A percentile compares a stretch with the other conserved stretches of the same genome.
These are phyloP conservation scores for Selenicereus undatus DNA, from an alignment of 148 eudicot genomes.

Conservation along the genomic window DNA sequence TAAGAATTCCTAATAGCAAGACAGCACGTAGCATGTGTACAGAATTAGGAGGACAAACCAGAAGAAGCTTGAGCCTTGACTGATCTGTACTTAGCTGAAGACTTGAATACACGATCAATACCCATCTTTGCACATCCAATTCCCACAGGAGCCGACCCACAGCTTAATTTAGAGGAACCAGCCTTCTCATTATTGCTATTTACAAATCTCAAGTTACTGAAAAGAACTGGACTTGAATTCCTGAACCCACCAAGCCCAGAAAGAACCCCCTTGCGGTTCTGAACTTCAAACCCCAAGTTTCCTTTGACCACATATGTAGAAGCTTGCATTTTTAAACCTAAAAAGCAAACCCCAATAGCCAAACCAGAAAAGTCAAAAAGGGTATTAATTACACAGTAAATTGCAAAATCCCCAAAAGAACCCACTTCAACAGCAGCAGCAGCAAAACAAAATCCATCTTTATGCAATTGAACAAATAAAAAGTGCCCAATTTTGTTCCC, in stretches of 20 bases:
- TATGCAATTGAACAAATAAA: background rate
- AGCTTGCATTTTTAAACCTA: conserved; percentile 43
- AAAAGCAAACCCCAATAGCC: background rate
- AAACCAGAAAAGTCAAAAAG: conserved; percentile 26
- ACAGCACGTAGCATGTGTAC: background rate
- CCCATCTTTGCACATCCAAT: conserved; percentile 42
- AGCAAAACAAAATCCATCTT: background rate
- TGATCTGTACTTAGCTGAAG: conserved; percentile 63
- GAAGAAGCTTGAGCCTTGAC: conserved; percentile 55
- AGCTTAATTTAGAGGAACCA: conserved; percentile 32
- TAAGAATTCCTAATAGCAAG: background rate
- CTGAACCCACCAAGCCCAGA: conserved; percentile 30
- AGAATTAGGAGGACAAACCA: conserved; percentile 30
- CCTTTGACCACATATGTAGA: conserved; percentile 39
- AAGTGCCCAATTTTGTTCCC: conserved; percentile 4
- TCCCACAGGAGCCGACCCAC: conserved; percentile 45
- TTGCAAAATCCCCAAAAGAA: background rate
- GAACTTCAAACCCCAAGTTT: conserved; percentile 30
- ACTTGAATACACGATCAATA: conserved; percentile 36
- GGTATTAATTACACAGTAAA: conserved; percentile 1
- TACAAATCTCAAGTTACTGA: conserved; percentile 30
- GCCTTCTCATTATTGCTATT: conserved; percentile 13
- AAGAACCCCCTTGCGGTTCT: conserved; percentile 31
- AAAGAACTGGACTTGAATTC: conserved; percentile 19
- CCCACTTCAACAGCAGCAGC: background rate